Conservation (phyloP, 176 grass and related monocot species). For the Oryza punctata region DNA sequence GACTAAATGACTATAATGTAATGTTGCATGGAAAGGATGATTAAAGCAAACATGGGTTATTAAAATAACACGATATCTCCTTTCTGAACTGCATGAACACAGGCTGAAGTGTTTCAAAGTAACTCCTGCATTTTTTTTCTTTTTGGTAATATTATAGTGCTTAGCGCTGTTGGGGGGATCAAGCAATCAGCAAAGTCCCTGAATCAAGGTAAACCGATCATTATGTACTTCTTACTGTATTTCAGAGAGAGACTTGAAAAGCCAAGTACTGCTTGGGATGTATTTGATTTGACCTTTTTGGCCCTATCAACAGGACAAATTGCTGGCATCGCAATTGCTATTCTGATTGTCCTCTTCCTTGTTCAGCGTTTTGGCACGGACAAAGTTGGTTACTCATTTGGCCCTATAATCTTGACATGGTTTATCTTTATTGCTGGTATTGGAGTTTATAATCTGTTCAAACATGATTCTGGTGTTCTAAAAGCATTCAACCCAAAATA, state of each 20-base stretch:
- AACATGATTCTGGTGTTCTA: slow-evolving; percentile 55
- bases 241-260: slow-evolving; percentile 2
- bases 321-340: slow-evolving; percentile 55
- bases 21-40: neutral
- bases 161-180: slow-evolving; percentile 68
- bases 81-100: neutral
- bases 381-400: slow-evolving; percentile 81
- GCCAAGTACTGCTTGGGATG: neutral
- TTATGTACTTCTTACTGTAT: neutral
- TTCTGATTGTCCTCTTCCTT: slow-evolving; percentile 64
- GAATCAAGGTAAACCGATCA: slow-evolving; percentile 54
- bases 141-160: slow-evolving; percentile 46
- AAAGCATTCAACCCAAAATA: slow-evolving; percentile 72
- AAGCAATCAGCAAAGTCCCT: slow-evolving; percentile 52
- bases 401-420: slow-evolving; percentile 64
- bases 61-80: neutral
- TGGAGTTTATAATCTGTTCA: slow-evolving; percentile 67
- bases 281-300: slow-evolving; percentile 16
- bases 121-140: neutral
- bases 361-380: slow-evolving; percentile 70
- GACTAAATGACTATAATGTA: neutral
- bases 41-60: slow-evolving; percentile 8
- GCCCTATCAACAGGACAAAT: slow-evolving; percentile 51
- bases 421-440: slow-evolving; percentile 63
- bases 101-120: neutral